phyloP scores from a whole-genome alignment of 306 rosid genomes.

The Sphenostylis stenocarpa region DNA sequence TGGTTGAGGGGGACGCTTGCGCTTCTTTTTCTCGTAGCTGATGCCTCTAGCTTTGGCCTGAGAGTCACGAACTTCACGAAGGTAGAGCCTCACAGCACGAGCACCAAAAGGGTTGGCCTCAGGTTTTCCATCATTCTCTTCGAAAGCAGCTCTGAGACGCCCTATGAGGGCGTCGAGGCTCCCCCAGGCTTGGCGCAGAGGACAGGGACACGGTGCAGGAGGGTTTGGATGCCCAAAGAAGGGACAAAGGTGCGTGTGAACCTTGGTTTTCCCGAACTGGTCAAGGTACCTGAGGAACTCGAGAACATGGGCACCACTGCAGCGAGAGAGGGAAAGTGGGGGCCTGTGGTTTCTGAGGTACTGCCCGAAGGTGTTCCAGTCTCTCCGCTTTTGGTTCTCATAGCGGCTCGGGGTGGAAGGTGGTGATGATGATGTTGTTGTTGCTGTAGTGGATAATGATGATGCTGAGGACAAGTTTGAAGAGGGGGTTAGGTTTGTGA shows the following conservation, averaged over 20 bases:
- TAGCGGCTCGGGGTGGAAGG: slow-evolving; percentile 54
- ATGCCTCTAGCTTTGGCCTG: slow-evolving; percentile 87
- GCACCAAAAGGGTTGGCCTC: slow-evolving; percentile 79
- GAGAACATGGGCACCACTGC: slow-evolving; percentile 77
- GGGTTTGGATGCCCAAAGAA: slow-evolving; percentile 83
- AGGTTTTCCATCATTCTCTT: slow-evolving; percentile 67
- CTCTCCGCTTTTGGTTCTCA: slow-evolving; percentile 72
- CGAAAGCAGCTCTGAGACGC: slow-evolving; percentile 84
- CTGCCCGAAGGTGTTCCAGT: slow-evolving; percentile 80
- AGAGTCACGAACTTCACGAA: slow-evolving; percentile 77
- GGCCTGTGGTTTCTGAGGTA: slow-evolving; percentile 74
- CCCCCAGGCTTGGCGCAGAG: slow-evolving; percentile 90
- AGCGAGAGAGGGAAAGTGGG: slow-evolving; percentile 60
- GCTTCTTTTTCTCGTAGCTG: slow-evolving; percentile 79
- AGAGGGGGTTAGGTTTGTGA: background rate
- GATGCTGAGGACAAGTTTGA: background rate
- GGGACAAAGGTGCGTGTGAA: slow-evolving; percentile 72
- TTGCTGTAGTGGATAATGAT: background rate
- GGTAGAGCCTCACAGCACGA: slow-evolving; percentile 71
- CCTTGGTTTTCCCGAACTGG: slow-evolving; percentile 83
- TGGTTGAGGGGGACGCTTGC: slow-evolving; percentile 59
- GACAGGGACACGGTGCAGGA: slow-evolving; percentile 79
- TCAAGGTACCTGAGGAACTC: slow-evolving; percentile 76
- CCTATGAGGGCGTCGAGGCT: slow-evolving; percentile 86
- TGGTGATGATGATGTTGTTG: slow-evolving; percentile 26